These are phyloP conservation scores for Pythium folliculosum DNA, from an alignment of 352 stramenopile species.

Conservation along the genomic window DNA sequence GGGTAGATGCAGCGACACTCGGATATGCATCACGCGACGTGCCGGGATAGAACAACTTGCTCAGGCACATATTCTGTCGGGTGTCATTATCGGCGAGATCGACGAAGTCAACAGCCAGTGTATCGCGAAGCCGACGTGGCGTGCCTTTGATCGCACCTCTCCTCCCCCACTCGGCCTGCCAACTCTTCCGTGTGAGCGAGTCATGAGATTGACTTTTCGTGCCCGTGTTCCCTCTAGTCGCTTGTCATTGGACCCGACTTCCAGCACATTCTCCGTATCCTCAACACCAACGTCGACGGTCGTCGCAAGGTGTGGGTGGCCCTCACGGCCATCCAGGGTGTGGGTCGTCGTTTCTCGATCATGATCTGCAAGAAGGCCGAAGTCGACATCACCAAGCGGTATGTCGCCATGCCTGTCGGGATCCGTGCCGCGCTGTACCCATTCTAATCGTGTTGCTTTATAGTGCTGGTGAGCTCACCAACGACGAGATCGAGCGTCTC, in stretches of 20 bases:
- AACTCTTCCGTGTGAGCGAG: not conserved
- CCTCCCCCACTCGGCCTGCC: not conserved
- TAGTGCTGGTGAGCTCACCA: slow-evolving; percentile 96
- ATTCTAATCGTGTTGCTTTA: not conserved
- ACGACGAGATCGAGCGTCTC: slow-evolving; percentile 99
- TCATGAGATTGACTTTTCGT: slow-evolving; percentile 18
- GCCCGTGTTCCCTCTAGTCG: slow-evolving; percentile 47
- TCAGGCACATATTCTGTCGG: no score
- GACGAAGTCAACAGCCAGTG: no score
- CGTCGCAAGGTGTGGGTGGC: slow-evolving; percentile 93
- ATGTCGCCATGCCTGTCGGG: slow-evolving; percentile 3
- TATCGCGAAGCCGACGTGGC: no score
- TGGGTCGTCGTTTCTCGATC: slow-evolving; percentile 84
- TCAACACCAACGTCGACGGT: slow-evolving; percentile 99
- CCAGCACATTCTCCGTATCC: slow-evolving; percentile 99
- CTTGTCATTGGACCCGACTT: slow-evolving; percentile 96
- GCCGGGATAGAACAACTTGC: no score
- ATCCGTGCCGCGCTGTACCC: not conserved
- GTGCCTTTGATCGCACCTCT: not conserved
- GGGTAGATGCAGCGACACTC: no score
- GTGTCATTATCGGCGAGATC: no score
- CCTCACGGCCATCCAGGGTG: slow-evolving; percentile 85
- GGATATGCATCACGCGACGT: no score
- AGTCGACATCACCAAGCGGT: slow-evolving; percentile 98
- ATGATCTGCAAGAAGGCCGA: slow-evolving; percentile 99